phyloP scores from a whole-genome alignment of 768 basidiomycete species.

The Amanita brunnescens region DNA sequence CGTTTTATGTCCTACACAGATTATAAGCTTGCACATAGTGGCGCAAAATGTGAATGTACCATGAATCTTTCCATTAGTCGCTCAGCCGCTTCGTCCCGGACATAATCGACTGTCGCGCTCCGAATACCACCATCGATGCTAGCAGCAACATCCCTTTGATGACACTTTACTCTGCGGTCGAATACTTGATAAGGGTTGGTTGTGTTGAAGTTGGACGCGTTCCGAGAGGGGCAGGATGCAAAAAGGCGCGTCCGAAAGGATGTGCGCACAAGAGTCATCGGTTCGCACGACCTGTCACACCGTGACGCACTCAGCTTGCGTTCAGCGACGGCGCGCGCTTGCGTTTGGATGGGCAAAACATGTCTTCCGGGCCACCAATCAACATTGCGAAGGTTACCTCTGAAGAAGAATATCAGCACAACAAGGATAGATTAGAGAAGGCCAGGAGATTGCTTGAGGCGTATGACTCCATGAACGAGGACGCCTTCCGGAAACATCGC shows the following conservation, averaged over 20 bases:
- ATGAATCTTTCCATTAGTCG: conserved; percentile 84
- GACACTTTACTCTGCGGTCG: conserved; percentile 68
- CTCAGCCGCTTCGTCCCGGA: conserved; percentile 86
- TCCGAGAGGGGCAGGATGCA: conserved; percentile 38
- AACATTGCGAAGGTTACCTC: conserved; percentile 11
- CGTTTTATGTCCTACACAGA: conserved; percentile 78
- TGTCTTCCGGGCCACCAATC: conserved; percentile 16
- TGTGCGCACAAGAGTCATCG: background rate
- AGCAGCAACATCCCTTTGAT: conserved; percentile 74
- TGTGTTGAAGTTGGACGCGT: conserved; percentile 32
- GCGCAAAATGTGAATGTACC: conserved; percentile 35
- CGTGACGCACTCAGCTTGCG: background rate
- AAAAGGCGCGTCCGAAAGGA: conserved; percentile 26
- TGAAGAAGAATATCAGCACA: conserved; percentile 22
- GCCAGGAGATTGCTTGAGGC: conserved; percentile 24
- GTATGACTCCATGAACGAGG: conserved; percentile 32
- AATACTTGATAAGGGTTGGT: conserved; percentile 77
- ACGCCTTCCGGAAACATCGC: conserved; percentile 21
- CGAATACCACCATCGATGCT: conserved; percentile 42
- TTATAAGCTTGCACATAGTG: background rate
- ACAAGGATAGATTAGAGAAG: conserved; percentile 20
- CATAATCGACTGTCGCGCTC: conserved; percentile 82
- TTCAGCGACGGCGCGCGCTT: background rate
- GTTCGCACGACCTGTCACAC: conserved; percentile 1
- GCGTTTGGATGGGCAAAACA: background rate